Percentiles rank a stretch among this genome's conserved stretches.
phyloP scores from a whole-genome alignment of 2,329 filamentous ascomycete species.

The Thelonectria blattea region DNA sequence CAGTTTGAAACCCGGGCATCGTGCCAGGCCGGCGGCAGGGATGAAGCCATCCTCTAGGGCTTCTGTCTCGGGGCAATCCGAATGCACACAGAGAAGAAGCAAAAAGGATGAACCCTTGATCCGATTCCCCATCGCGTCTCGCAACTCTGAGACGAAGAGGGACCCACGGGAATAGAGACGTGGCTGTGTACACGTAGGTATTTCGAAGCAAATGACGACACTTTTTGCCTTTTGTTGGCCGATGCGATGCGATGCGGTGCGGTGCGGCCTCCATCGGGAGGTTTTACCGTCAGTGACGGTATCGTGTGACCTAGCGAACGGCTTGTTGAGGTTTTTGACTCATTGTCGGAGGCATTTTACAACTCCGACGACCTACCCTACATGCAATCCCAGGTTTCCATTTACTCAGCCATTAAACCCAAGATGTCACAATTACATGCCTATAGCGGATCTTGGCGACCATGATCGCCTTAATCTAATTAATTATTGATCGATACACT shows the following conservation, averaged over 20 bases:
- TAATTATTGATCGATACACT: too few relatives aligned
- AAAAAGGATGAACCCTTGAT: not conserved
- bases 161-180: not conserved
- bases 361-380: too few relatives aligned
- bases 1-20: too few relatives aligned
- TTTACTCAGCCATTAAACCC: too few relatives aligned
- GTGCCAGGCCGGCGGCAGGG: too few relatives aligned
- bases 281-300: not conserved
- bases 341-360: too few relatives aligned
- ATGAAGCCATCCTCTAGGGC: not conserved
- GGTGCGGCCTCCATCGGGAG: not conserved
- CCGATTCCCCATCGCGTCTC: not conserved
- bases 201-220: not conserved
- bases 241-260: not conserved
- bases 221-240: not conserved
- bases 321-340: too few relatives aligned
- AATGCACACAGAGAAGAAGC: not conserved
- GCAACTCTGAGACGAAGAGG: not conserved
- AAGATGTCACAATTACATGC: too few relatives aligned
- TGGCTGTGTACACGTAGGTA: not conserved
- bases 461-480: too few relatives aligned
- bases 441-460: too few relatives aligned
- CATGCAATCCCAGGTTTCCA: too few relatives aligned
- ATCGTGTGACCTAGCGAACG: too few relatives aligned
- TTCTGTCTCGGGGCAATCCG: not conserved